Conservation (phyloP, 108 stramenopile species). For the Cyclotella baltica region DNA sequence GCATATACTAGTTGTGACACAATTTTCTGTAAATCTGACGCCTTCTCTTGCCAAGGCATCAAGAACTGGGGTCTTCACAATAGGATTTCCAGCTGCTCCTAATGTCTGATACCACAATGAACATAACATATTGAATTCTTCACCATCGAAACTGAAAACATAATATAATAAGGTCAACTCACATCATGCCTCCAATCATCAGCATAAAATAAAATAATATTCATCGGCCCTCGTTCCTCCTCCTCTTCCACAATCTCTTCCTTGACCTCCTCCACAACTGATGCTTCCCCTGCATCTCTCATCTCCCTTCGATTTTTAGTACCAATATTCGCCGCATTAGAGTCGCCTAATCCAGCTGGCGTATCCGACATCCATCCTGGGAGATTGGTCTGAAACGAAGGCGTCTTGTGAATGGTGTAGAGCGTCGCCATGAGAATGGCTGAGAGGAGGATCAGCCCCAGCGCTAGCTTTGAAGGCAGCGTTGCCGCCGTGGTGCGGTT, state of each 20-base stretch:
- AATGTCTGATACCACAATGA: slow-evolving; percentile 21
- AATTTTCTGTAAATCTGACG: slow-evolving; percentile 69
- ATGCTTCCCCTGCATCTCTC: neutral
- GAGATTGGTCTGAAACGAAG: slow-evolving; percentile 6
- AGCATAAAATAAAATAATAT: slow-evolving; percentile 56
- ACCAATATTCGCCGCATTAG: neutral
- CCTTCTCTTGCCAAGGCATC: slow-evolving; percentile 66
- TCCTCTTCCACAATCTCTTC: slow-evolving; percentile 39
- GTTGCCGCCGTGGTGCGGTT: slow-evolving; percentile 2
- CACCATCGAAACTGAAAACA: neutral
- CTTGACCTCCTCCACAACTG: slow-evolving; percentile 16
- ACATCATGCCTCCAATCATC: slow-evolving; percentile 66
- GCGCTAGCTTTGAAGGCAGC: neutral
- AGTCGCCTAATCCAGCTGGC: slow-evolving; percentile 1
- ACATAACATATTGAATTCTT: too few relatives aligned
- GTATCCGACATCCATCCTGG: slow-evolving; percentile 8
- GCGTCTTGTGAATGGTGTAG: neutral
- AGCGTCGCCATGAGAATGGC: slow-evolving; percentile 5
- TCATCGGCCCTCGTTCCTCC: slow-evolving; percentile 49
- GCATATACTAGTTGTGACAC: slow-evolving; percentile 76
- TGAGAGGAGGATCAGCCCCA: slow-evolving; percentile 2
- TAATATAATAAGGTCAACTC: neutral
- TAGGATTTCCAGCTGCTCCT: slow-evolving; percentile 54
- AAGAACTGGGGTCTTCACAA: slow-evolving; percentile 72
- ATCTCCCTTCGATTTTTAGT: neutral